phyloP scores from a whole-genome alignment of 1,284 basidiomycete genomes.

The Pyrrhoderma lamaoense region DNA sequence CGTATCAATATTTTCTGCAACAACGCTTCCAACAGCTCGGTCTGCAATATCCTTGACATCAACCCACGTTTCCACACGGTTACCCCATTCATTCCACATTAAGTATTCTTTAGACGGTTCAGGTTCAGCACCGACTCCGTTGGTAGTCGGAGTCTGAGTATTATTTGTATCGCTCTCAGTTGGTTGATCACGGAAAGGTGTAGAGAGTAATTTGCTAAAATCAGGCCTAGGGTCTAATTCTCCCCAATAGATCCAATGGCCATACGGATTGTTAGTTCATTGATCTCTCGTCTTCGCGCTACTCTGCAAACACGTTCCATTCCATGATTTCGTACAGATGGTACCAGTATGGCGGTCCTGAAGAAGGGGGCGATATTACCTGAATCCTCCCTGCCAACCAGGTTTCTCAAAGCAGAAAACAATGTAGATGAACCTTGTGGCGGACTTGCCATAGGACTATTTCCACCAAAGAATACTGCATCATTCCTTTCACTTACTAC shows the following conservation, averaged over 20 bases:
- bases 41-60: slow-evolving; percentile 66
- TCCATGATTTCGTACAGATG: slow-evolving; percentile 45
- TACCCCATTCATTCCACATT: slow-evolving; percentile 66
- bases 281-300: slow-evolving; percentile 61
- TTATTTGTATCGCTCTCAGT: neutral
- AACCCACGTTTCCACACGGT: slow-evolving; percentile 56
- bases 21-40: slow-evolving; percentile 58
- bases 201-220: neutral
- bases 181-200: neutral
- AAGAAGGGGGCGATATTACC: slow-evolving; percentile 45
- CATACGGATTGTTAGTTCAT: slow-evolving; percentile 73
- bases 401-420: slow-evolving; percentile 19
- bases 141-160: slow-evolving; percentile 5
- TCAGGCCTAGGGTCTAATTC: slow-evolving; percentile 34
- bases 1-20: slow-evolving; percentile 32
- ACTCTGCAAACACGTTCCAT: slow-evolving; percentile 56
- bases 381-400: slow-evolving; percentile 8
- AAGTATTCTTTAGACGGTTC: slow-evolving; percentile 1
- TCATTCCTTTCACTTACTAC: slow-evolving; percentile 17
- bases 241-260: slow-evolving; percentile 72
- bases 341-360: slow-evolving; percentile 67
- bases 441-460: slow-evolving; percentile 5
- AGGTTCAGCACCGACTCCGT: slow-evolving; percentile 20
- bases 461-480: slow-evolving; percentile 7
- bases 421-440: slow-evolving; percentile 19